Base-by-base conservation (phyloP, 352 stramenopile genomes). In the Saprolegnia diclina region DNA sequence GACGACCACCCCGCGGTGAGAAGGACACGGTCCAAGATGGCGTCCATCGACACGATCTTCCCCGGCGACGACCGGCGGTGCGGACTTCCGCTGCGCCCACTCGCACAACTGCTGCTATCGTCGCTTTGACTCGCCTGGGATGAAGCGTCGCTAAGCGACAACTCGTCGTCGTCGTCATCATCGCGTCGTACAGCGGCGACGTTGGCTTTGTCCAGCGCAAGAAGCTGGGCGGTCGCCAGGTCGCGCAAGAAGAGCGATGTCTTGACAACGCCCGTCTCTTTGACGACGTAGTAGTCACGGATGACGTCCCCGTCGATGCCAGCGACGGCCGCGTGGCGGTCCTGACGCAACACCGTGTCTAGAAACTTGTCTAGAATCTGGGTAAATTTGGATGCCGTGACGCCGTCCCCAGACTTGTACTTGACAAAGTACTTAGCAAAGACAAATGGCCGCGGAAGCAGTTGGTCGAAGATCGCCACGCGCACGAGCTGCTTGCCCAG, bases 361-460 rank as follows among this genome's bases (percentile, higher is more conserved):
- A 92, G 67, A 42, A 92, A 92, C 56, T 92, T 92, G 64, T 92
- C 79, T 1, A 92, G 69, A 44, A 91, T 76, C 29, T 89, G 89
- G 37, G 86, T 77, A 55, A 92, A 92, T 26, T 87, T 79, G 11
- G 76, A 76, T 45, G 76, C 63, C 74, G 84, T 88, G 22, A 91
- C 79, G 40, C 87, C 80, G 13, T 75, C 54, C 5, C 75, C 76
- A 18, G 74, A 38, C 13, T 74, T 77, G 67, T 92, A 90, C 63
- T 91, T 92, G 46, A 72, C 72, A 32, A 91, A 85, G 64, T 92
- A 92, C 67, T 88, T 90, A 7, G 79, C 80, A 63, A 92, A 92
- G 0, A 81, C 80, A 64, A 92, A 92, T 16, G 62, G 70, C 7
- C 79, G 75, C 5, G 61, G 59, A 7, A 90, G 57, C 29, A 79